Conservation (phyloP, 805 yeast species). For the Starmerella tilneyi region DNA sequence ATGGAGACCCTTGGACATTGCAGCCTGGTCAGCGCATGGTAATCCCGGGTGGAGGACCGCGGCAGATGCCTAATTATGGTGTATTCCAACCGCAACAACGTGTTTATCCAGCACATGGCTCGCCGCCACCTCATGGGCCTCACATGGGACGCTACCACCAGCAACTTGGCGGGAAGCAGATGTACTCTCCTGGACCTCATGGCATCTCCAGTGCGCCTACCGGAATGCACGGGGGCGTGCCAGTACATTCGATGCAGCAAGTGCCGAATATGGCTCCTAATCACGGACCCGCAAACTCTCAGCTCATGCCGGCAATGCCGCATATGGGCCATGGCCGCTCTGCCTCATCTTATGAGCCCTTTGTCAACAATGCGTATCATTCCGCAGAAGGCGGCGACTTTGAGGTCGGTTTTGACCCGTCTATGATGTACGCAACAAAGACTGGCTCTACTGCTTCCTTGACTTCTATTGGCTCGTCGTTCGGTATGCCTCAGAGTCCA, state of each 20-base stretch:
- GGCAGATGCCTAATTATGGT: conserved; percentile 2
- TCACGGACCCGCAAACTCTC: neutral
- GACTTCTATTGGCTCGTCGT: conserved; percentile 10
- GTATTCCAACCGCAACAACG: conserved; percentile 6
- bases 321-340: conserved; percentile 4
- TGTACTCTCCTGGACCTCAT: neutral
- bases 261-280: conserved; percentile 5
- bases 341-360: conserved; percentile 1
- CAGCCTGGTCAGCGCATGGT: conserved; percentile 1
- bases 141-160: neutral
- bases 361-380: neutral
- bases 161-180: conserved; percentile 1
- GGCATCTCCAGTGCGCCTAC: neutral
- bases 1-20: neutral
- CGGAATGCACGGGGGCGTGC: conserved; percentile 1
- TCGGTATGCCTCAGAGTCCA: conserved; percentile 12
- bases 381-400: neutral
- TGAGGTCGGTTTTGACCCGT: neutral
- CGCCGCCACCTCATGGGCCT: conserved; percentile 4
- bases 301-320: conserved; percentile 5
- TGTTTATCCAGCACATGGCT: conserved; percentile 3
- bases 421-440: neutral
- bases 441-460: conserved; percentile 10
- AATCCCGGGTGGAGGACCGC: neutral
- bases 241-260: conserved; percentile 13